Conservation (phyloP, 345 rosid genomes). For the rapeseed (Brassica napus) region Da-Ae NC_063445.1:11404001-11404500, state of each 20-base stretch:
- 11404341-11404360: slow-evolving; percentile 10
- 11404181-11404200: slow-evolving; percentile 31
- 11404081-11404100: slow-evolving; percentile 81
- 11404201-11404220: slow-evolving; percentile 76
- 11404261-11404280: slow-evolving; percentile 97
- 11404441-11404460: too few species aligned
- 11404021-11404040: not conserved
- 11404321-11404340: slow-evolving; percentile 33
- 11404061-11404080: slow-evolving; percentile 94
- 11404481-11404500: too few species aligned
- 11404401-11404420: not conserved
- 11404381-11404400: not conserved
- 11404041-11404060: slow-evolving; percentile 33
- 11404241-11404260: slow-evolving; percentile 78
- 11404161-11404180: not conserved
- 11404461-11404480: too few species aligned
- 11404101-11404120: slow-evolving; percentile 85
- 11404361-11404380: not conserved
- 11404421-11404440: not conserved
- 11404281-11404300: slow-evolving; percentile 83
- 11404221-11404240: slow-evolving; percentile 82
- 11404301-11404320: slow-evolving; percentile 51
- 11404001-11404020: slow-evolving; percentile 12
- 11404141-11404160: not conserved
- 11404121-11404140: slow-evolving; percentile 25